Conservation (phyloP, 306 rosid genomes). For the Boehmeria nivea region DNA sequence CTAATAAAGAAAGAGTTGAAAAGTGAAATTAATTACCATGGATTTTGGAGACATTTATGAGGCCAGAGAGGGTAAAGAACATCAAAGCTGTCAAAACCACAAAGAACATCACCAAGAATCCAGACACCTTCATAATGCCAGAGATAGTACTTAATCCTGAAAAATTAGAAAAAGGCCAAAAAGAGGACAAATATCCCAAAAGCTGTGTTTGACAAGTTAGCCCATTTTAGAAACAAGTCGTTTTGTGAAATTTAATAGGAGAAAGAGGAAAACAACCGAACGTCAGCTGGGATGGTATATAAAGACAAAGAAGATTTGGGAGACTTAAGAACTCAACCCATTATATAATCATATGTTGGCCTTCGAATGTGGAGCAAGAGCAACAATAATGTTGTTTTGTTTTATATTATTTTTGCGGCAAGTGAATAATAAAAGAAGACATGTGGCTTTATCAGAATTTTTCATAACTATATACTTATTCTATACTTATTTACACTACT, state of each 20-base stretch:
- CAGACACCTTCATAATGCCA: slow-evolving; percentile 55
- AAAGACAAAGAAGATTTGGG: slow-evolving; percentile 18
- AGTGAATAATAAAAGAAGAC: slow-evolving; percentile 24
- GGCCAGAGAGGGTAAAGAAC: slow-evolving; percentile 26
- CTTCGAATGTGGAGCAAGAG: slow-evolving; percentile 9
- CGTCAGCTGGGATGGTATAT: slow-evolving; percentile 14
- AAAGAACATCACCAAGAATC: slow-evolving; percentile 36
- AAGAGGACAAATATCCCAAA: background rate
- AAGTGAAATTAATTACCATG: slow-evolving; percentile 27
- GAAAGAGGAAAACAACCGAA: no score
- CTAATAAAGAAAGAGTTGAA: background rate
- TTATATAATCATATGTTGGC: background rate
- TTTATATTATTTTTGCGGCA: background rate
- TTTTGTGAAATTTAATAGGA: no score
- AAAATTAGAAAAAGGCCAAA: background rate
- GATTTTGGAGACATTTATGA: slow-evolving; percentile 15
- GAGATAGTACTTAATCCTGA: background rate
- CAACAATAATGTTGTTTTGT: slow-evolving; percentile 3
- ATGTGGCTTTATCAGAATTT: slow-evolving; percentile 24
- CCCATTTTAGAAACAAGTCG: slow-evolving; percentile 4
- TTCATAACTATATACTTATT: no score
- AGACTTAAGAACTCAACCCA: slow-evolving; percentile 11
- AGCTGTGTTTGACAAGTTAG: slow-evolving; percentile 12
- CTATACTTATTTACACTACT: no score
- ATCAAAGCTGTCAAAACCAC: slow-evolving; percentile 24